Evolutionary conservation across 225 moss, liverwort and hornwort genomes (phyloP), one percentile per base, ranked within the genome.

Genomic region (Climacium dendroides): DNA sequence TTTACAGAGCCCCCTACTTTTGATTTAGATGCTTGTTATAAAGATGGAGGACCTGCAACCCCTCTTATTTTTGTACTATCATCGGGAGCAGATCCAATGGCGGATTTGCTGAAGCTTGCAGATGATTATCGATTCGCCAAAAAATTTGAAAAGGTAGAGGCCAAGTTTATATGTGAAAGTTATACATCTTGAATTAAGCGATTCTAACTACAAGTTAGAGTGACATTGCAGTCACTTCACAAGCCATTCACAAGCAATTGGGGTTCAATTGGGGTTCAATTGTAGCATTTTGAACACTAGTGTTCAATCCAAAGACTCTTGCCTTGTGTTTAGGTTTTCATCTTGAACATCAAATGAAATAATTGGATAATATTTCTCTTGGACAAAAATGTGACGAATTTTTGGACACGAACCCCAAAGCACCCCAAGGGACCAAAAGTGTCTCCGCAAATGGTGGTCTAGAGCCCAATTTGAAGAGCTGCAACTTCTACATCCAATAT

Each of bases 61-160:
- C 96, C 96, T 41, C 93, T 97, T 65, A 95, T 97, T 85, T 97
- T 97, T 91, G 95, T 97, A 35, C 75, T 97, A 47, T 97, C 97
- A 7, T 94, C 93, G 2, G 95, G 96, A 85, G 97, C 95, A 20
- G 97, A 97, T 83, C 96, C 97, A 23, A 97, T 96, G 97, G 95
- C 95, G 71, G 96, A 97, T 94, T 89, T 97, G 24, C 87, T 97
- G 45, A 96, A 96, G 86, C 93, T 97, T 74, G 95, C 97, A 17
- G 93, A 97, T 37, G 94, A 93, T 70, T 89, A 92, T 81, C 89
- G 90, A 2, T 94, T 96, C 39, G 87, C 96, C 7, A 97, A 97
- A 79, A 97, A 97, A 59, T 96, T 96, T 87, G 96, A 97, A 77
- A 97, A 97, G 92, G 95, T 95, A 23, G 60, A 74, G n/a, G 24